Base-by-base conservation (phyloP, 805 yeast genomes). In the Helenozyma baotianmanensis region DNA sequence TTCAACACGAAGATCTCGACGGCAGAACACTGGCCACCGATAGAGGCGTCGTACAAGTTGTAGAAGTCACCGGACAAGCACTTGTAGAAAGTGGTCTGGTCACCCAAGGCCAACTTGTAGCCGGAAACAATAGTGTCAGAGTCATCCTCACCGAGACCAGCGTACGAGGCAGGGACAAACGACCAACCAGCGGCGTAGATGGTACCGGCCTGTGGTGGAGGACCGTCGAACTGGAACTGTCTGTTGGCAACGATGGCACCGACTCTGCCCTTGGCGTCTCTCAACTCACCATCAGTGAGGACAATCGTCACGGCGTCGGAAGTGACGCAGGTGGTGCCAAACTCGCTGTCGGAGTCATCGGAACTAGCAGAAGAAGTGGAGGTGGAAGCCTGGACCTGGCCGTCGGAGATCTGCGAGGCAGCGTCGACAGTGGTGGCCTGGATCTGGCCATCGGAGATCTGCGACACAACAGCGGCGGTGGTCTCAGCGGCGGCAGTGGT, bases 161-260 rank as follows among this genome's bases (percentile, higher is more conserved):
- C 35, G 27, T 27, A 32, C 11, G 24, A 23, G 12, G 30, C 36
- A 23, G 39, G 39, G 32, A 74, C 63, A 38, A 76, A 64, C 30
- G 77, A 67, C 59, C 59, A 54, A 23, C 59, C 59, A 21, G 50
- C 56, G 30, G 58, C 57, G 46, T 48, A 54, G 33, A 53, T 52
- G 37, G 57, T 29, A 16, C 59, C 59, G 25, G 54, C 85, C 70
- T 82, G 90, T 53, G 89, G 88, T 64, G 84, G 81, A 38, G 84
- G 84, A 55, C 85, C 85, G 55, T 80, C 85, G 54, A 78, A 79
- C 64, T 79, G 86, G 73, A 80, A 78, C 68, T 82, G 90, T 68
- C 82, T 72, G 78, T 81, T 82, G 33, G 88, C 79, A 48, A 82
- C 90, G 61, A 82, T 80, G 31, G 87, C 74, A 48, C 89, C 89